Evolutionary conservation across 495 filamentous ascomycete species (phyloP).

Genomic region (Neurospora discreta): DNA sequence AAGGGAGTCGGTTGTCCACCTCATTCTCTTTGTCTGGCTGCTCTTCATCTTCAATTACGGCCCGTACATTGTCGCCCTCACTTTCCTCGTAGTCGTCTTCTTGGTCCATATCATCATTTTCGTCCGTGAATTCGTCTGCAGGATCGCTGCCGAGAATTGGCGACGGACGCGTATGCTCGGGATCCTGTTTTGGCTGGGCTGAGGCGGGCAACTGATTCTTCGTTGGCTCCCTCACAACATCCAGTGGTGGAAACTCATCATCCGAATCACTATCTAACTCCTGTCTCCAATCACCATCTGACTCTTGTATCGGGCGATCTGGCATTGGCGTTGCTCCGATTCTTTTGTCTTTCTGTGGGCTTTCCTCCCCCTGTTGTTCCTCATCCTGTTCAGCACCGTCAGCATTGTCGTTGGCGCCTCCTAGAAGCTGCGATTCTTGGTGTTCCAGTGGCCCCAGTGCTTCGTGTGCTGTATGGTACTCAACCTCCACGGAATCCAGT

Average conservation of each 20-base stretch:
- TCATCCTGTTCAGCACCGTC: not conserved
- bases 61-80: not conserved
- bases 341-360: not conserved
- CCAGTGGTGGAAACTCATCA: not conserved
- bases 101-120: not conserved
- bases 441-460: not conserved
- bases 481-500: not conserved
- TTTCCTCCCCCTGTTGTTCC: too few species aligned
- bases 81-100: not conserved
- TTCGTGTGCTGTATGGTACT: not conserved
- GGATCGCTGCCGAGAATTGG: not conserved
- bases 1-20: not conserved
- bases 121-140: not conserved
- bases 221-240: not conserved
- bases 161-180: not conserved
- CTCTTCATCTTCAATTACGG: not conserved
- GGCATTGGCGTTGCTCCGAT: not conserved
- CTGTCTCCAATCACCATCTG: not conserved
- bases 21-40: not conserved
- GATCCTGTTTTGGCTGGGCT: not conserved
- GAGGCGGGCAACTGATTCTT: not conserved
- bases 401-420: not conserved
- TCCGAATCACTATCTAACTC: not conserved
- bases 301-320: not conserved
- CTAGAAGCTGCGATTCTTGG: not conserved